These are phyloP conservation scores for Camellia japonica DNA, from an alignment of 148 eudicot genomes.

Conservation along the genomic window DNA sequence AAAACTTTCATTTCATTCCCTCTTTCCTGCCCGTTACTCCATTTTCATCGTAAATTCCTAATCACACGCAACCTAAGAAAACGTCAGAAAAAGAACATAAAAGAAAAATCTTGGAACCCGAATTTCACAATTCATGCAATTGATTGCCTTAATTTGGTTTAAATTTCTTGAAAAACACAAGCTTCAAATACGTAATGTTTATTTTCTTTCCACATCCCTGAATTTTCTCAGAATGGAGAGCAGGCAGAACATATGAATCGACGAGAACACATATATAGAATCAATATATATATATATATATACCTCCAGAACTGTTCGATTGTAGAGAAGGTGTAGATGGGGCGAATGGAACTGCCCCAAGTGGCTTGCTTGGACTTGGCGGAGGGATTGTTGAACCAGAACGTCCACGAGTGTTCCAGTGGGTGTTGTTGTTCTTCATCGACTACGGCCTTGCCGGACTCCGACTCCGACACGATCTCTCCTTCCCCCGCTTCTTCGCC, in stretches of 20 bases:
- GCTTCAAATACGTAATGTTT: background rate
- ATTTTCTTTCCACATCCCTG: background rate
- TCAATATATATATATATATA: no score
- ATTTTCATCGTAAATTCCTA: no score
- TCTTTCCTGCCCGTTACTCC: no score
- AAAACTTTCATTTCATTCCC: no score
- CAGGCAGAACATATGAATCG: background rate
- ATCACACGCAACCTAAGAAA: no score
- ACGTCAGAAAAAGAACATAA: no score
- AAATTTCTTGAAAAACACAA: background rate
- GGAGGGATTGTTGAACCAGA: conserved; percentile 83
- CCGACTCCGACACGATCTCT: conserved; percentile 30
- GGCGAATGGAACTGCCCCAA: conserved; percentile 81
- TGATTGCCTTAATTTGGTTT: no score
- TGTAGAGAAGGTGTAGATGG: conserved; percentile 80
- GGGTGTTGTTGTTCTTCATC: conserved; percentile 29
- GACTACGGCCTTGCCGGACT: conserved; percentile 7
- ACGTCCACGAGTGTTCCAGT: conserved; percentile 85
- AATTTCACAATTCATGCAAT: no score
- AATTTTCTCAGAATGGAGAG: background rate
- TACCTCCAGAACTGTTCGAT: conserved; percentile 94
- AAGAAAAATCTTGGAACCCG: no score
- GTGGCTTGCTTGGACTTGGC: conserved; percentile 50
- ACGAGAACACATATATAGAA: background rate
- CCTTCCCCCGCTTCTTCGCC: conserved; percentile 46